Percentiles rank a stretch among this genome's conserved stretches.
These are phyloP conservation scores for Neopestalotiopsis sp. DNA, from an alignment of 2,329 filamentous ascomycete genomes.

Conservation along the genomic window DNA sequence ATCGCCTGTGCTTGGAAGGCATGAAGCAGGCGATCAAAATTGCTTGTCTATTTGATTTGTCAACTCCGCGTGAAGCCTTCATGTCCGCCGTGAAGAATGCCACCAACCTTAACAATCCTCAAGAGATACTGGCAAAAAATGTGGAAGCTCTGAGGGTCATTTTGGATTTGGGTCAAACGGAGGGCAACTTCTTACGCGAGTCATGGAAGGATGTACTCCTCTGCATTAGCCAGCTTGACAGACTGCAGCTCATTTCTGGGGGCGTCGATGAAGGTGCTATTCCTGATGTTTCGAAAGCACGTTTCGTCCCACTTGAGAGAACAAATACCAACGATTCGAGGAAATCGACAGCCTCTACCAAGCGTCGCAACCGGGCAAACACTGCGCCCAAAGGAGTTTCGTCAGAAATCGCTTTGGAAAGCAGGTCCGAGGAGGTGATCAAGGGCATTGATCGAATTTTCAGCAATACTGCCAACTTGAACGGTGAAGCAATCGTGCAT, in stretches of 20 bases:
- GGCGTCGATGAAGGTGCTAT: conserved; percentile 92
- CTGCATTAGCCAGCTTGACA: conserved; percentile 93
- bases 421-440: conserved; percentile 89
- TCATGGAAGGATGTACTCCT: conserved; percentile 97
- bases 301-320: conserved; percentile 67
- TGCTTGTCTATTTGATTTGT: conserved; percentile 89
- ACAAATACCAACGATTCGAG: conserved; percentile 61
- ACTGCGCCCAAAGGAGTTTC: conserved; percentile 70
- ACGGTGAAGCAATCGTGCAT: conserved; percentile 91
- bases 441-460: conserved; percentile 95
- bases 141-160: conserved; percentile 92
- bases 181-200: conserved; percentile 85
- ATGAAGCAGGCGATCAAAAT: conserved; percentile 94
- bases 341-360: conserved; percentile 68
- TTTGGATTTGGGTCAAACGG: conserved; percentile 88
- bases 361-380: conserved; percentile 56
- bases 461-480: conserved; percentile 91
- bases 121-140: conserved; percentile 95
- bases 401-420: conserved; percentile 86
- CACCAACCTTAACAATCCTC: conserved; percentile 93
- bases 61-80: conserved; percentile 93
- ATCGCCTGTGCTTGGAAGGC: conserved; percentile 91
- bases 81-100: conserved; percentile 91
- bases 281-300: conserved; percentile 87
- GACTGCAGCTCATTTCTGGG: conserved; percentile 91